These are phyloP conservation scores for Rhizopogon vesiculosus DNA, from an alignment of 768 basidiomycete species.

Conservation along the genomic window DNA sequence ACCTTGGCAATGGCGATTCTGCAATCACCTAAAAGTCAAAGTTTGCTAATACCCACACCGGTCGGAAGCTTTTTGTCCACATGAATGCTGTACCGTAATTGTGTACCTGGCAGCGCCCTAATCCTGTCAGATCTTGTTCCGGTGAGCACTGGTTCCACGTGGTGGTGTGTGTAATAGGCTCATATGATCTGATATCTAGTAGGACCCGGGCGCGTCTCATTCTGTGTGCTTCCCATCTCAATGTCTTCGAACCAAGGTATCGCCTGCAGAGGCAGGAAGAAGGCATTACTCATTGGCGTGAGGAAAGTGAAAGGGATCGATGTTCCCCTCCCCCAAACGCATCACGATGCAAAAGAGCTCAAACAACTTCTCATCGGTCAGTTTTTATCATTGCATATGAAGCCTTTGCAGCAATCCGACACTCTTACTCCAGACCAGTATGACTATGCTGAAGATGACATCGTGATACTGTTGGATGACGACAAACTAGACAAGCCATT, in stretches of 20 bases:
- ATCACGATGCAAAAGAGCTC: slow-evolving; percentile 14
- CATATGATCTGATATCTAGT: no score
- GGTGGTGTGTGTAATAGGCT: no score
- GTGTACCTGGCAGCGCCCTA: no score
- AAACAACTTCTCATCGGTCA: slow-evolving; percentile 14
- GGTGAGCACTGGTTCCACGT: no score
- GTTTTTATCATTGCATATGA: not conserved
- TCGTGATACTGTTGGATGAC: slow-evolving; percentile 41
- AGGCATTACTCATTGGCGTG: slow-evolving; percentile 17
- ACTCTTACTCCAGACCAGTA: slow-evolving; percentile 25
- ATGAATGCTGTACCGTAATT: no score
- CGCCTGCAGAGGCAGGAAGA: slow-evolving; percentile 4
- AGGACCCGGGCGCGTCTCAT: no score
- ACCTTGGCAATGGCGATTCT: no score
- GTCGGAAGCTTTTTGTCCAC: no score
- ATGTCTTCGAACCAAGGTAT: not conserved
- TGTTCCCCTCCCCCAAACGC: slow-evolving; percentile 11
- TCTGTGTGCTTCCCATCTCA: not conserved
- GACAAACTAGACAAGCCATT: slow-evolving; percentile 18
- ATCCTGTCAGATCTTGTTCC: no score
- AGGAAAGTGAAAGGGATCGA: slow-evolving; percentile 5
- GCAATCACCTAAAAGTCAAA: no score
- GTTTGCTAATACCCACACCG: no score
- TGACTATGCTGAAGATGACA: slow-evolving; percentile 33
- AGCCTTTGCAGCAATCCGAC: not conserved